Base-by-base conservation (phyloP, 164 flowering plant genomes). In the Tetrastigma voinierianum region DNA sequence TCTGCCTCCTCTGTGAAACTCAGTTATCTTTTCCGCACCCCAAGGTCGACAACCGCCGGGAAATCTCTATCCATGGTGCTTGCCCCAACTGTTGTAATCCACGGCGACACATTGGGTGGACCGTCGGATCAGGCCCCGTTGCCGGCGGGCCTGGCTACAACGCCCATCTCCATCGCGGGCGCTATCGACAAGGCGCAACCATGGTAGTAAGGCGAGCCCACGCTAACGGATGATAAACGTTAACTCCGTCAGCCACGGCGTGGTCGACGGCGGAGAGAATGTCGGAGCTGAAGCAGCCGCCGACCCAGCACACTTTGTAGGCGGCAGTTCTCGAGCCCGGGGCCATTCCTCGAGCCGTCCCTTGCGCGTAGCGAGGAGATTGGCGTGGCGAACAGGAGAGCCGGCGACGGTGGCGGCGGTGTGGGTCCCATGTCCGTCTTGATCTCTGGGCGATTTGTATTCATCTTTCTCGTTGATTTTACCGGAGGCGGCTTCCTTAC, bases 361-460 rank as follows among this genome's bases (percentile, higher is more conserved):
- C 98, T 12, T 51, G n/a, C 10, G 93, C 96, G 51, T 85, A 88
- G 1, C 98, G 1, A 86, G 68, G 10, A 90, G 86, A 60, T 78
- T 90, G 3, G 97, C 97, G 1, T 85, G 86, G 14, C 21, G 74
- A 7, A 90, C 96, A 0, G 87, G 87, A 11, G 82, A 57, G 1
- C 97, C 97, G 0, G 92, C 96, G 13, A 81, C 97, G 0, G 97
- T 95, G 2, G 86, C 84, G 1, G 98, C 94, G 0, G 97, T 95
- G 72, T 91, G 98, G 1, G 96, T 89, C 3, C 98, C 98, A 59
- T 95, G 98, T 12, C 97, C 98, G 18, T 91, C 96, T 65, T 86
- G 90, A 69, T 95, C 98, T 62, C 96, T 69, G 0, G 96, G 87
- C 0, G 97, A 91, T 51, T 82, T 85, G 66, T 74, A 87, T 84